phyloP scores from a whole-genome alignment of 257 asterid genomes.

The Fraxinus cuspidata region DNA sequence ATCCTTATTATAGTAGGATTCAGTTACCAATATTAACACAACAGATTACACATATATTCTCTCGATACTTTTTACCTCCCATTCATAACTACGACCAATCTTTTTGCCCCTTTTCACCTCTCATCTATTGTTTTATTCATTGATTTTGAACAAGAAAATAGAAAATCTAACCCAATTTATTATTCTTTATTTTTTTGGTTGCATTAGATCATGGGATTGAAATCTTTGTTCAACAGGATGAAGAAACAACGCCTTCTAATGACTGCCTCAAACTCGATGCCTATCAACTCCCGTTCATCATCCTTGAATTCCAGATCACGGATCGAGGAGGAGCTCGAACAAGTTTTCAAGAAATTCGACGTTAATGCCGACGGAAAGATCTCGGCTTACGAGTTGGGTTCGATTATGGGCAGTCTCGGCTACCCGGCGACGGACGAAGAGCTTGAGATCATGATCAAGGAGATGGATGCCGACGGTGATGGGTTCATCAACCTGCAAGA shows the following conservation, averaged over 20 bases:
- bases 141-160: neutral
- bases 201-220: conserved; percentile 50
- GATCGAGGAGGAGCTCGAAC: conserved; percentile 71
- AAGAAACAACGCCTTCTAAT: conserved; percentile 25
- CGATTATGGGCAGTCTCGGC: conserved; percentile 79
- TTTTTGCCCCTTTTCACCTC: neutral
- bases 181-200: neutral
- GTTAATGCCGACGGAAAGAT: conserved; percentile 81
- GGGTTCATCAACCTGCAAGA: conserved; percentile 77
- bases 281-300: conserved; percentile 38
- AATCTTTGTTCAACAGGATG: conserved; percentile 54
- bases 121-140: neutral
- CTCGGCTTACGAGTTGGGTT: conserved; percentile 63
- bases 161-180: neutral
- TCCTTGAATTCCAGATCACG: conserved; percentile 42
- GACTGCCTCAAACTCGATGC: conserved; percentile 14
- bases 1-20: neutral
- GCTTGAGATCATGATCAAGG: conserved; percentile 58
- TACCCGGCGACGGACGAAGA: conserved; percentile 56
- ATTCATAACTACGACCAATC: neutral
- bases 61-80: neutral
- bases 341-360: conserved; percentile 82
- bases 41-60: neutral
- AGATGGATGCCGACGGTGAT: conserved; percentile 84
- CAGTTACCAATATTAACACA: neutral